These are phyloP conservation scores for Crithidia brevicula DNA, from an alignment of 208 protist species.

Conservation along the genomic window DNA sequence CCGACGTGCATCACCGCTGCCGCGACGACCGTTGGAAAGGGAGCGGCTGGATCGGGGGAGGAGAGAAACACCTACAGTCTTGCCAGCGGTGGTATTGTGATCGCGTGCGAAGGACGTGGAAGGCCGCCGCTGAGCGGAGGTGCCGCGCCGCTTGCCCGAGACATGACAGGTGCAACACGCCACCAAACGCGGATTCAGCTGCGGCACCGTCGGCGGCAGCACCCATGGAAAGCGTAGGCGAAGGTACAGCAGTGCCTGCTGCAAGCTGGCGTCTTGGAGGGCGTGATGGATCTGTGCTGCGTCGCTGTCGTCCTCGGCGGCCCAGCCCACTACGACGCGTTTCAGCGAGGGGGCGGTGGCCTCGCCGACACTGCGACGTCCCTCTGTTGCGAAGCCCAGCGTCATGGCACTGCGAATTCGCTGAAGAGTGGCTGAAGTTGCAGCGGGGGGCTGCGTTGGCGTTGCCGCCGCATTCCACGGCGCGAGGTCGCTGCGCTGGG, in stretches of 20 bases:
- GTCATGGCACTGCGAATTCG: constrained; percentile 21
- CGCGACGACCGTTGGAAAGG: not conserved
- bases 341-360: constrained; percentile 38
- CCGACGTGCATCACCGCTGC: not conserved
- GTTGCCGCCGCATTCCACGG: constrained; percentile 14
- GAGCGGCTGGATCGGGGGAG: constrained; percentile 10
- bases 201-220: constrained; percentile 31
- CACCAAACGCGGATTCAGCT: constrained; percentile 17
- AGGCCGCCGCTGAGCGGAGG: constrained; percentile 1
- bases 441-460: not conserved
- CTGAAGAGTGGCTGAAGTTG: not conserved
- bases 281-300: not conserved
- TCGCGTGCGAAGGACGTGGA: not conserved
- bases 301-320: not conserved
- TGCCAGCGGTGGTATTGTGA: not conserved
- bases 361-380: constrained; percentile 45
- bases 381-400: constrained; percentile 38
- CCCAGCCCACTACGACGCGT: constrained; percentile 35
- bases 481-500: constrained; percentile 27
- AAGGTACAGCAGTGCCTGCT: constrained; percentile 37
- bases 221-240: constrained; percentile 50
- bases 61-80: not conserved
- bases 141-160: constrained; percentile 23
- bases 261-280: not conserved
- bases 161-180: constrained; percentile 28